Evolutionary conservation across 108 stramenopile genomes (phyloP).

Genomic region (Pseudonitzschia multiseries): DNA sequence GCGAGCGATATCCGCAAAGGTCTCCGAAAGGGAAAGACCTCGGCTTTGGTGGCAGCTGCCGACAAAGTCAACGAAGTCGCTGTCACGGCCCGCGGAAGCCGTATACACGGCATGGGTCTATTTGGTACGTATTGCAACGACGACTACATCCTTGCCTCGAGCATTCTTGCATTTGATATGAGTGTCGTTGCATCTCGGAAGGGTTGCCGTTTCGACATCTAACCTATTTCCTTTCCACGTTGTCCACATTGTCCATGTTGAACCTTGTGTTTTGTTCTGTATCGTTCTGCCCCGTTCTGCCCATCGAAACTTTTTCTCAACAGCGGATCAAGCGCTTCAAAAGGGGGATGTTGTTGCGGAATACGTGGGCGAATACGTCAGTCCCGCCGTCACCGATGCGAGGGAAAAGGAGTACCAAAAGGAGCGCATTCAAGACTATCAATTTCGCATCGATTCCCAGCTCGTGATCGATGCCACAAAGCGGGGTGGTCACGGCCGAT

Average conservation of each 20-base stretch:
- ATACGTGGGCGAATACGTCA: slow-evolving; percentile 94
- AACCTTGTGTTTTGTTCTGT: no score
- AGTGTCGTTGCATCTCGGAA: no score
- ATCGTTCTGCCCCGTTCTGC: not conserved
- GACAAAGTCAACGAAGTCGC: slow-evolving; percentile 45
- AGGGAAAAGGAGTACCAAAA: slow-evolving; percentile 88
- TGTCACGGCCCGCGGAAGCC: slow-evolving; percentile 69
- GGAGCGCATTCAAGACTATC: slow-evolving; percentile 88
- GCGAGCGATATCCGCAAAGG: slow-evolving; percentile 21
- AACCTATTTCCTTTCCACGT: no score
- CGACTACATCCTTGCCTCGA: not conserved
- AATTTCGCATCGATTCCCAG: slow-evolving; percentile 88
- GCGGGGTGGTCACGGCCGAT: slow-evolving; percentile 87
- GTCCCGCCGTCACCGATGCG: slow-evolving; percentile 76
- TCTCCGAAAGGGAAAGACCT: not conserved
- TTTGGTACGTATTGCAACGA: slow-evolving; percentile 22
- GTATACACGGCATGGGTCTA: slow-evolving; percentile 84
- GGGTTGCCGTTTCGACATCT: no score
- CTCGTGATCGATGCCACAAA: slow-evolving; percentile 94
- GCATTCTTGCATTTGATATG: not conserved
- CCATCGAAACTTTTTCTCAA: not conserved
- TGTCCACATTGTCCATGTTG: no score
- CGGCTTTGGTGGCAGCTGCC: slow-evolving; percentile 24
- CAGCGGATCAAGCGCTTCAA: slow-evolving; percentile 65
- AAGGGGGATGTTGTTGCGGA: slow-evolving; percentile 91